Base-by-base conservation (phyloP, 2,329 filamentous ascomycete genomes). In the Sporothrix pseudoabietina region DNA sequence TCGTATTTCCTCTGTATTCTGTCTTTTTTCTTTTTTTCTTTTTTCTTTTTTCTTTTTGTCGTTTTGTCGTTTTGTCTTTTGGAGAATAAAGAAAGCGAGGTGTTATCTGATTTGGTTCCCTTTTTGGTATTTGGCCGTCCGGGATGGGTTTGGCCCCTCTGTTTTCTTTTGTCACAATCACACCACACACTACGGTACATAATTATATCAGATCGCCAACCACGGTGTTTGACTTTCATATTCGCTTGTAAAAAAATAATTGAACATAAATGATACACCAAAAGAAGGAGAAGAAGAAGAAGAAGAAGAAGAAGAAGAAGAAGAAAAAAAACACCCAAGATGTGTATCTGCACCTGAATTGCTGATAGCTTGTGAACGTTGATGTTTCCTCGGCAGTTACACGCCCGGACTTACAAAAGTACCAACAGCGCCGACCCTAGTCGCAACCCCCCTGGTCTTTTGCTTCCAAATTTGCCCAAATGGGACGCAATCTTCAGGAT, bases 61-160 rank as follows among this genome's bases (percentile, higher is more conserved):
- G 26, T 26, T 26, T 26, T 26, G 26, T 26, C 26, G 26, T 26
- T 26, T 26, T 26, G 26, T 26, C 26, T 26, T 2, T 26, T 8
- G 22, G 41, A 32, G 41, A 41, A 30, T 68, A 35, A 52, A 47
- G n/a, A 47, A 65, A 68, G 65, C 65, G 44, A 68, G 61, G 39
- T 52, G 44, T 35, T 68, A 19, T 49, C 35, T 47, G 16, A 19
- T 49, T 66, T 66, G 22, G 63, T 47, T 8, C 19, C 32, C 35
- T 68, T 54, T 35, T 30, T 54, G n/a, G n/a, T 44, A 30, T 7
- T 47, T 30, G 22, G 22, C 12, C 12, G n/a, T 22, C 44, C 44
- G 19, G 44, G 44, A 49, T 49, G 32, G 32, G 32, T 8, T 22
- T 19, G 19, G 57, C 32, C 8, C 57, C 14, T 30, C 14, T 47